Evolutionary conservation across 2,329 filamentous ascomycete species (phyloP), one percentile per base, ranked within the genome.

Genomic region (Helotiales sp.): DNA sequence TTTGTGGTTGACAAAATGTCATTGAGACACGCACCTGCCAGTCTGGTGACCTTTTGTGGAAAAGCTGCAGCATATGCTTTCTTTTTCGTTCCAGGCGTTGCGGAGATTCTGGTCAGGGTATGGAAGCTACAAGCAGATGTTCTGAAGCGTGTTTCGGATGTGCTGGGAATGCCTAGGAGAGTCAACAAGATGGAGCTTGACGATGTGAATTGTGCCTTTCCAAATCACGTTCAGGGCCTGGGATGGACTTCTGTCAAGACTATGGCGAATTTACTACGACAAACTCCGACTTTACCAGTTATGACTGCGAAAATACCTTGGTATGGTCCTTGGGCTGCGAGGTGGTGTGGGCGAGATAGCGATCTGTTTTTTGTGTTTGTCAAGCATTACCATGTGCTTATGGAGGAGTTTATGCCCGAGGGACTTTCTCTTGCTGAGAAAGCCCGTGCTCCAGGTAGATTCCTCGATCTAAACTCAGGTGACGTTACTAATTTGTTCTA

Each of bases 1-100:
- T 91, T 90, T 74, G 88, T 89, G n/a, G 86, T 92, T 5, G 89
- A 91, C 65, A 89, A 89, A 71, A 91, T 93, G 88, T 91, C 89
- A 6, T 81, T 90, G 72, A 83, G 88, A 67, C 88, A 89, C 74
- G 78, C 78, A 13, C 79, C 79, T 22, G 78, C 78, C 43, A 87
- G 85, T 75, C 74, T 88, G 64, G 89, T 92, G 40, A 85, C 87
- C 1, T 93, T 92, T 73, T 91, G 89, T 72, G 90, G 90, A 59
- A 92, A 91, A 77, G 89, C 89, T 4, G 88, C 87, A 72, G 89
- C 90, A 4, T 92, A 91, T 78, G 89, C 89, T 10, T 93, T 92
- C 77, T 89, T 90, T 76, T 92, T 91, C 74, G 91, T 89, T 65
- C 89, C 89, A 10, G 89, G 89, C 20, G 84, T 92, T 69, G 88